A percentile compares a stretch with the other conserved stretches of the same genome.
Evolutionary conservation across 495 filamentous ascomycete genomes (phyloP).

Genomic region (Xylaria acuta): DNA sequence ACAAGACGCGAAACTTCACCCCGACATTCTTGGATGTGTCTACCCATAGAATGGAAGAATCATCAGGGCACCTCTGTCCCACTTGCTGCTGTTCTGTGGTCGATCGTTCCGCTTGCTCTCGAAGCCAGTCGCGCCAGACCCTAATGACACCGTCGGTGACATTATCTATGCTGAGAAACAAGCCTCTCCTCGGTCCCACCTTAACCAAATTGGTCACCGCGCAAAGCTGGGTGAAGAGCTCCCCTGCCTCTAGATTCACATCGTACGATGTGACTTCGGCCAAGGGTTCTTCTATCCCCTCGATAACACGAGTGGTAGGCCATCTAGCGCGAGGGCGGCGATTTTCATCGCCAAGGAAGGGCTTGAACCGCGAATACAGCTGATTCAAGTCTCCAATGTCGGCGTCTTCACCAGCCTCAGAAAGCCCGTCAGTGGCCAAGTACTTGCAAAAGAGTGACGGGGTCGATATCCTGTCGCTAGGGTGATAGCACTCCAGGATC

Average conservation of each 20-base stretch:
- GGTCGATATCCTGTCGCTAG: conserved; percentile 69
- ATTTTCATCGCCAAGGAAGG: conserved; percentile 57
- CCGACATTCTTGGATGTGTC: conserved; percentile 62
- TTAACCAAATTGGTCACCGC: conserved; percentile 72
- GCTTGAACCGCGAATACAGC: conserved; percentile 65
- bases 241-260: conserved; percentile 69
- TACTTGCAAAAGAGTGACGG: conserved; percentile 74
- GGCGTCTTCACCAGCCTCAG: conserved; percentile 49
- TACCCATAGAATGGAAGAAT: conserved; percentile 62
- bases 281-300: conserved; percentile 28
- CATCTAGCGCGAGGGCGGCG: conserved; percentile 41
- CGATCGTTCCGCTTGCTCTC: conserved; percentile 43
- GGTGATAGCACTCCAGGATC: conserved; percentile 80
- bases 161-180: conserved; percentile 66
- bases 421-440: conserved; percentile 61
- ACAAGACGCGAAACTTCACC: conserved; percentile 59
- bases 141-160: conserved; percentile 69
- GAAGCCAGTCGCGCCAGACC: conserved; percentile 73
- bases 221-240: conserved; percentile 75
- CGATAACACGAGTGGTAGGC: conserved; percentile 30
- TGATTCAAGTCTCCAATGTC: conserved; percentile 41
- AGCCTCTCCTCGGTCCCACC: conserved; percentile 61
- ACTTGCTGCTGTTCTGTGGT: conserved; percentile 29
- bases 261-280: conserved; percentile 57
- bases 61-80: conserved; percentile 26